These are phyloP conservation scores for Metarhizium sp. DNA, from an alignment of 2,329 filamentous ascomycete genomes.

Conservation along the genomic window DNA sequence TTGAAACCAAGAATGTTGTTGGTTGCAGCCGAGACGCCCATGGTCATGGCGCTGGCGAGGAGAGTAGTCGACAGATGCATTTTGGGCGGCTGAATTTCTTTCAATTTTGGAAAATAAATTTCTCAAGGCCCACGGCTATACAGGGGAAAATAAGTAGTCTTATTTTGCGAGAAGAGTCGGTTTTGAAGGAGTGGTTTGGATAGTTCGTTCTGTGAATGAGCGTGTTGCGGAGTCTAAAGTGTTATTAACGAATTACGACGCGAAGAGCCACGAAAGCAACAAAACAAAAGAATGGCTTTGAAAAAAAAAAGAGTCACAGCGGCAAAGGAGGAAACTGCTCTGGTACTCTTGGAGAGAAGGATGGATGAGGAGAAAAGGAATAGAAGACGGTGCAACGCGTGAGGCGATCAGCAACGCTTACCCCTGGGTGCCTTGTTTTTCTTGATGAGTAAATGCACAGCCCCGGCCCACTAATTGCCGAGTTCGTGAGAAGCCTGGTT, in stretches of 20 bases:
- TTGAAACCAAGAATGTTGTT: constrained; percentile 45
- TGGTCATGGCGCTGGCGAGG: constrained; percentile 28
- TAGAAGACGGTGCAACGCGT: neutral
- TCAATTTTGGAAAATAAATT: no score
- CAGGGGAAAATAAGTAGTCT: neutral
- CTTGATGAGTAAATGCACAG: no score
- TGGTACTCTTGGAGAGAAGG: neutral
- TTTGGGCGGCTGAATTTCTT: neutral
- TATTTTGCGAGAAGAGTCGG: neutral
- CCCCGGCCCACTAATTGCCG: no score
- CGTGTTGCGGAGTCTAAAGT: neutral
- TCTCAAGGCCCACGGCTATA: no score
- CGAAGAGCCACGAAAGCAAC: neutral
- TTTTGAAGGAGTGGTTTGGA: neutral
- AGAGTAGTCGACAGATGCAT: constrained; percentile 33
- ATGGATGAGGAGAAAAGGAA: neutral
- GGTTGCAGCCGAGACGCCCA: constrained; percentile 28
- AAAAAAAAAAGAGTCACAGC: neutral
- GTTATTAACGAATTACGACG: neutral
- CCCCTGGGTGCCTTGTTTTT: no score
- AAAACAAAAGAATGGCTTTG: neutral
- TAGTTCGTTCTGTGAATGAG: neutral
- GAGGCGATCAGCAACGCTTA: neutral
- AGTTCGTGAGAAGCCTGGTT: no score
- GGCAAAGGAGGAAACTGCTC: neutral